A percentile compares a stretch with the other conserved stretches of the same genome.
phyloP scores from a whole-genome alignment of 345 rosid genomes.

The Moricandia arvensis region DNA sequence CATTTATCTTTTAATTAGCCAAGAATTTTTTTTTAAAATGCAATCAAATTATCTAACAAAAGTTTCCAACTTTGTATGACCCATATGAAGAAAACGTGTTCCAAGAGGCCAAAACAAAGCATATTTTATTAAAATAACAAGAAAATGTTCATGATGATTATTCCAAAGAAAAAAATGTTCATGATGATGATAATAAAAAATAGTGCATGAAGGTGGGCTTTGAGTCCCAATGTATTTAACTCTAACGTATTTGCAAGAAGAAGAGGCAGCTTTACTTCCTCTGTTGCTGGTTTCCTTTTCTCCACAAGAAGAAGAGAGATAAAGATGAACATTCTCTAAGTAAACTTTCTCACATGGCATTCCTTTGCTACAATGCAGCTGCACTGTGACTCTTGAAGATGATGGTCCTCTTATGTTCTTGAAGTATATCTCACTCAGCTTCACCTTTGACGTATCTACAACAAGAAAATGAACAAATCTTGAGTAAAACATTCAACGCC shows the following conservation, averaged over 20 bases:
- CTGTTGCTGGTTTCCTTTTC: conserved; percentile 1
- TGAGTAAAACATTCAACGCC: neutral
- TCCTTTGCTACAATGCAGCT: conserved; percentile 51
- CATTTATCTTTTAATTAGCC: neutral
- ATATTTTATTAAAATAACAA: too few species aligned
- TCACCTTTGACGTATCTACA: conserved; percentile 43
- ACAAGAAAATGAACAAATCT: conserved; percentile 2
- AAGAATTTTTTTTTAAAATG: neutral
- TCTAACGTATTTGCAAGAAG: conserved; percentile 52
- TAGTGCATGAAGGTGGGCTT: conserved; percentile 58
- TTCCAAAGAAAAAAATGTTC: conserved; percentile 5
- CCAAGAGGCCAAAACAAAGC: conserved; percentile 12
- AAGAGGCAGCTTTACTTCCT: conserved; percentile 39
- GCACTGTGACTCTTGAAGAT: conserved; percentile 39
- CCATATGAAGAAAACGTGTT: conserved; percentile 22
- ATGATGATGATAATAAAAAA: too few species aligned
- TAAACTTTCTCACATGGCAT: conserved; percentile 50
- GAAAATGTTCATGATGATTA: conserved; percentile 6
- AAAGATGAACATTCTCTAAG: conserved; percentile 53
- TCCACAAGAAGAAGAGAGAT: conserved; percentile 35
- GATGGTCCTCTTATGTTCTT: conserved; percentile 58
- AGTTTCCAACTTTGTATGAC: neutral
- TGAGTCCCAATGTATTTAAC: conserved; percentile 56
- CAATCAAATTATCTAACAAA: neutral
- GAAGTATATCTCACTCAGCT: conserved; percentile 52